phyloP scores from a whole-genome alignment of 2,329 filamentous ascomycete genomes.

The Colletotrichum zoysiae region DNA sequence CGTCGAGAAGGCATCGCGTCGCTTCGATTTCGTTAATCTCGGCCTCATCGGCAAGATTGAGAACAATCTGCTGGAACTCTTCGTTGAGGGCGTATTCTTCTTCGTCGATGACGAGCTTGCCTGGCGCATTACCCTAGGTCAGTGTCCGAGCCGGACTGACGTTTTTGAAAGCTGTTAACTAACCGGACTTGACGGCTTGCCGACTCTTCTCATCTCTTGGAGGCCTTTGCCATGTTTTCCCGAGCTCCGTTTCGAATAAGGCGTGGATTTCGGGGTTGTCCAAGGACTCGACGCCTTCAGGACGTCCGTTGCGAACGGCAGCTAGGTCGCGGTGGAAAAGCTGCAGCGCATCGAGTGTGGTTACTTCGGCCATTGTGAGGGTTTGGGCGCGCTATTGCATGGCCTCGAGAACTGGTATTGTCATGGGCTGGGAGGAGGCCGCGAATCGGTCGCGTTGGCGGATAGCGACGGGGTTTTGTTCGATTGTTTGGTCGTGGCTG shows the following conservation, averaged over 20 bases:
- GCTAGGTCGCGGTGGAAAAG: slow-evolving; percentile 88
- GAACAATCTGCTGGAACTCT: slow-evolving; percentile 85
- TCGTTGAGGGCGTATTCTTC: slow-evolving; percentile 85
- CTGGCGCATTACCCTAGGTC: slow-evolving; percentile 58
- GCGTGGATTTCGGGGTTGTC: slow-evolving; percentile 78
- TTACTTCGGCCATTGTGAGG: slow-evolving; percentile 77
- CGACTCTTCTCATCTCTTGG: slow-evolving; percentile 81
- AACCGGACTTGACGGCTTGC: slow-evolving; percentile 76
- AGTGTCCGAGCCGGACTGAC: slow-evolving; percentile 4
- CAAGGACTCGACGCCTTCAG: slow-evolving; percentile 72
- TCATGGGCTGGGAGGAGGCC: slow-evolving; percentile 35
- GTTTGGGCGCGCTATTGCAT: slow-evolving; percentile 60
- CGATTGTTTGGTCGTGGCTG: slow-evolving; percentile 18
- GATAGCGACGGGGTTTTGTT: slow-evolving; percentile 18
- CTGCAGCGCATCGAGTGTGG: slow-evolving; percentile 81
- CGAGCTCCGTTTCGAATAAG: slow-evolving; percentile 78
- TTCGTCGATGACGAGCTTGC: slow-evolving; percentile 79
- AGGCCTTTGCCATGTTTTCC: slow-evolving; percentile 80
- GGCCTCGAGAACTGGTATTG: slow-evolving; percentile 44
- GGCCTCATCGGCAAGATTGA: slow-evolving; percentile 87
- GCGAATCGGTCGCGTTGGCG: slow-evolving; percentile 39
- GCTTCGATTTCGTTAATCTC: slow-evolving; percentile 92
- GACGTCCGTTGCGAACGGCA: slow-evolving; percentile 77
- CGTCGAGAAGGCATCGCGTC: slow-evolving; percentile 79
- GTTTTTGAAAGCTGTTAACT: slow-evolving; percentile 43